Conservation (phyloP, 1,139 yeast species). For the Eremothecium gossypii region DNA sequence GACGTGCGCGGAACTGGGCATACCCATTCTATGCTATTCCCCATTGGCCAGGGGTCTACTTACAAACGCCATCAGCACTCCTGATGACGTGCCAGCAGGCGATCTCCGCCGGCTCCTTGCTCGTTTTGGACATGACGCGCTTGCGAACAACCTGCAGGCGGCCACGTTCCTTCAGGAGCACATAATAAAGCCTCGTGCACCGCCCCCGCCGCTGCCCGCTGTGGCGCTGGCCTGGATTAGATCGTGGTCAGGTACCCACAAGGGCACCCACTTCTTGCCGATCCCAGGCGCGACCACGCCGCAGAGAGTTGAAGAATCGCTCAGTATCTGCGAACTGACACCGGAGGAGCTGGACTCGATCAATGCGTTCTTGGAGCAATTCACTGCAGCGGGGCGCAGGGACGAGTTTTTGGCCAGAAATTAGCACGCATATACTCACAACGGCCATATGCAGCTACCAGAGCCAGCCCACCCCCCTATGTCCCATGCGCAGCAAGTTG, state of each 20-base stretch:
- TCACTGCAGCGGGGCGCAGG: conserved; percentile 42
- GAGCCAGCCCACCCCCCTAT: too few relatives aligned
- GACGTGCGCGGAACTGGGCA: conserved; percentile 42
- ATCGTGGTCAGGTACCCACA: conserved; percentile 34
- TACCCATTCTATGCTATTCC: conserved; percentile 70
- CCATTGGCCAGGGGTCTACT: conserved; percentile 76
- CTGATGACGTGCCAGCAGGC: conserved; percentile 40
- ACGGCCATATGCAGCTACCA: too few relatives aligned
- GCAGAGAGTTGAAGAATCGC: conserved; percentile 52
- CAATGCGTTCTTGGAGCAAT: conserved; percentile 35
- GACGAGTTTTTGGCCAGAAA: conserved; percentile 28
- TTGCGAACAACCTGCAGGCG: conserved; percentile 42
- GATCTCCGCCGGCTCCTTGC: conserved; percentile 49
- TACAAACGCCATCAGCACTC: conserved; percentile 48
- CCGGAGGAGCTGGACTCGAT: conserved; percentile 45
- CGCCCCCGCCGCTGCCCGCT: conserved; percentile 47
- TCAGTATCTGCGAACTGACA: conserved; percentile 34
- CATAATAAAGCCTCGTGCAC: conserved; percentile 39
- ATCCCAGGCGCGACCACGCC: conserved; percentile 66
- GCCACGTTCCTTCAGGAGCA: conserved; percentile 36
- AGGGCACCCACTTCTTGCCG: conserved; percentile 50
- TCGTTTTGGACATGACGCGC: conserved; percentile 50
- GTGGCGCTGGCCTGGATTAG: conserved; percentile 68
- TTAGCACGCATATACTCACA: too few relatives aligned
- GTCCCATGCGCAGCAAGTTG: too few relatives aligned